Percentiles rank a stretch among this genome's conserved stretches.
These are phyloP conservation scores for Candida insectorum DNA, from an alignment of 805 yeast genomes.

Conservation along the genomic window DNA sequence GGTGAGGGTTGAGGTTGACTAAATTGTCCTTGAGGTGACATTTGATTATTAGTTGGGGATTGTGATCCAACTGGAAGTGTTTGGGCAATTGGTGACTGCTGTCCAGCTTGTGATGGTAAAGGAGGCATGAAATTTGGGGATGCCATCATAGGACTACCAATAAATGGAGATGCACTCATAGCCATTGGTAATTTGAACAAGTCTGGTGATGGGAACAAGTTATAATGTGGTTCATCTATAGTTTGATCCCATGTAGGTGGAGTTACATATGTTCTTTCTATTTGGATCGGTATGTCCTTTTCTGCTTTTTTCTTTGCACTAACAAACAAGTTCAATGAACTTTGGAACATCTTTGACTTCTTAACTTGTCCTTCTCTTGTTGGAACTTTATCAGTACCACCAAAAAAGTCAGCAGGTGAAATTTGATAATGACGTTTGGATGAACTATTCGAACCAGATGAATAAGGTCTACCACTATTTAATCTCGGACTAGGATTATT, in stretches of 20 bases:
- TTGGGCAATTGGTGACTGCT: neutral
- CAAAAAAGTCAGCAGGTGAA: conserved; percentile 41
- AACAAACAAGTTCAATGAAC: conserved; percentile 51
- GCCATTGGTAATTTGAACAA: conserved; percentile 11
- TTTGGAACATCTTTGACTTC: conserved; percentile 35
- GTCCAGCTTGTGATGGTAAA: neutral
- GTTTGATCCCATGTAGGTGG: conserved; percentile 76
- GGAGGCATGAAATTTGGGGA: conserved; percentile 16
- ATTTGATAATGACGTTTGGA: conserved; percentile 35
- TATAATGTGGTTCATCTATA: conserved; percentile 53
- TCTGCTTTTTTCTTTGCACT: conserved; percentile 36
- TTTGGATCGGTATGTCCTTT: conserved; percentile 19
- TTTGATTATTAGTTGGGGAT: neutral
- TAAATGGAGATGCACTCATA: conserved; percentile 23
- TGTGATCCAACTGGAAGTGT: neutral
- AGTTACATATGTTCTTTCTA: conserved; percentile 66
- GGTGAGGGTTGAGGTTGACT: conserved; percentile 4
- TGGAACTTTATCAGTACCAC: conserved; percentile 36
- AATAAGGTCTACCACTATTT: conserved; percentile 26
- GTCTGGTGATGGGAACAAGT: conserved; percentile 45
- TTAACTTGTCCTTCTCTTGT: conserved; percentile 32
- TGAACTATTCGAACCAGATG: conserved; percentile 17
- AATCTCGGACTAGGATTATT: conserved; percentile 33
- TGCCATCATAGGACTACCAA: conserved; percentile 29
- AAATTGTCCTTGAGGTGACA: conserved; percentile 33